These are phyloP conservation scores for Gliomastix tumulicola DNA, from an alignment of 2,329 filamentous ascomycete species.

Conservation along the genomic window DNA sequence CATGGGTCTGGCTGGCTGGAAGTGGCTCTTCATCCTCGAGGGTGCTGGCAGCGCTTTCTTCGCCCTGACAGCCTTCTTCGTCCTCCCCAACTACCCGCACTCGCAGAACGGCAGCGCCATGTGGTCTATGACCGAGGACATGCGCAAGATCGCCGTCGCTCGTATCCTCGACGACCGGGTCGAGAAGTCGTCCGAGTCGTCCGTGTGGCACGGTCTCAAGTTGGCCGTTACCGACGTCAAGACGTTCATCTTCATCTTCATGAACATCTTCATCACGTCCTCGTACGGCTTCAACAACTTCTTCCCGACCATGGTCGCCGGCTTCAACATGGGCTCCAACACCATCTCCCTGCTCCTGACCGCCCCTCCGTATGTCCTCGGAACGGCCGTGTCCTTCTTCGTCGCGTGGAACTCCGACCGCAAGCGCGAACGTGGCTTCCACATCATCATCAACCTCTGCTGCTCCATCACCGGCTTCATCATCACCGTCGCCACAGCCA, in stretches of 20 bases:
- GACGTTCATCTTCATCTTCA: conserved; percentile 1
- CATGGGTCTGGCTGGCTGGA: conserved; percentile 47
- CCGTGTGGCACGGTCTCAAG: conserved; percentile 2
- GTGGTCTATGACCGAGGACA: conserved; percentile 6
- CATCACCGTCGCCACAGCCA: conserved; percentile 6
- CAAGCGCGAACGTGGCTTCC: conserved; percentile 35
- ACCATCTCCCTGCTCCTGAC: conserved; percentile 14
- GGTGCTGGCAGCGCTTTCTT: conserved; percentile 44
- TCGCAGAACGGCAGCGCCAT: conserved; percentile 4
- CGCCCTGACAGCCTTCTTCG: conserved; percentile 5
- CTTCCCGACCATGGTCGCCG: conserved; percentile 16
- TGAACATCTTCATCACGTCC: conserved; percentile 2
- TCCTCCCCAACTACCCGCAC: conserved; percentile 5
- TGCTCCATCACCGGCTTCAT: conserved; percentile 15
- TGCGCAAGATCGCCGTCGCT: conserved; percentile 1
- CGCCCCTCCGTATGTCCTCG: conserved; percentile 15
- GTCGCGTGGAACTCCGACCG: conserved; percentile 35
- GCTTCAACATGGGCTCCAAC: conserved; percentile 8
- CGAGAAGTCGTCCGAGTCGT: conserved; percentile 1
- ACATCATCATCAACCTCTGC: conserved; percentile 19
- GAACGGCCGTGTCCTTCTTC: conserved; percentile 20
- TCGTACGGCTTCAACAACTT: conserved; percentile 6
- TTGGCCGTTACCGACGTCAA: conserved; percentile 1
- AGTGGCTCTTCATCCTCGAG: conserved; percentile 65
- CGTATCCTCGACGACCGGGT: conserved; percentile 1